Percentiles rank a stretch among this genome's conserved stretches.
phyloP scores from a whole-genome alignment of 129 eudicot species.

The Heracleum sosnowskyi region DNA sequence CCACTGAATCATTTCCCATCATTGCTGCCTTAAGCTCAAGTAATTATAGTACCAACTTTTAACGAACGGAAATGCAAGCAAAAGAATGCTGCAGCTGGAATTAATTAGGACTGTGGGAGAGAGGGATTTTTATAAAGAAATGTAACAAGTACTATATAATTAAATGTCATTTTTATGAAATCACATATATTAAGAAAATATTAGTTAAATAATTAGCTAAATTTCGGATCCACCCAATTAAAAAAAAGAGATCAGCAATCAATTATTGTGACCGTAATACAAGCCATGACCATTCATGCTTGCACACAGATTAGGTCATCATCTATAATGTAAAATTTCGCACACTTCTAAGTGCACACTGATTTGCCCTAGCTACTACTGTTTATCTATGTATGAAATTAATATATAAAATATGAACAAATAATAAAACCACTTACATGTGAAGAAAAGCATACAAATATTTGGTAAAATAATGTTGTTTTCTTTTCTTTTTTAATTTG shows the following conservation, averaged over 20 bases:
- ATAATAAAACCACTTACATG: neutral
- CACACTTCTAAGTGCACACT: neutral
- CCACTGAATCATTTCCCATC: conserved; percentile 48
- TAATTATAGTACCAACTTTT: conserved; percentile 11
- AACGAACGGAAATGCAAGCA: neutral
- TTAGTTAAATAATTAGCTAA: too few relatives aligned
- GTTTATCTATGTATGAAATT: neutral
- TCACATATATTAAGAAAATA: too few relatives aligned
- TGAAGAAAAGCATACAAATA: neutral
- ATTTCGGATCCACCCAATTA: too few relatives aligned
- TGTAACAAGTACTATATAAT: too few relatives aligned
- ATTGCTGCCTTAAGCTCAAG: conserved; percentile 33
- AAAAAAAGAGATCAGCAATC: too few relatives aligned
- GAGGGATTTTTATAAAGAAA: neutral
- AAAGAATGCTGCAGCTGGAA: neutral
- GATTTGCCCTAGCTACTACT: too few relatives aligned
- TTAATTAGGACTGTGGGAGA: neutral
- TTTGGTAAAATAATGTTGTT: neutral
- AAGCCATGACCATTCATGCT: too few relatives aligned
- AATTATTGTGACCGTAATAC: too few relatives aligned
- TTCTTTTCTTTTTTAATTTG: too few relatives aligned
- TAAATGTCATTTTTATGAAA: too few relatives aligned
- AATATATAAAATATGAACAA: neutral
- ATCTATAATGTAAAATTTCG: too few relatives aligned
- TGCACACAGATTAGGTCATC: too few relatives aligned